Base-by-base conservation (phyloP, 2,329 filamentous ascomycete genomes). In the Verticillium zaregamsianum region DNA sequence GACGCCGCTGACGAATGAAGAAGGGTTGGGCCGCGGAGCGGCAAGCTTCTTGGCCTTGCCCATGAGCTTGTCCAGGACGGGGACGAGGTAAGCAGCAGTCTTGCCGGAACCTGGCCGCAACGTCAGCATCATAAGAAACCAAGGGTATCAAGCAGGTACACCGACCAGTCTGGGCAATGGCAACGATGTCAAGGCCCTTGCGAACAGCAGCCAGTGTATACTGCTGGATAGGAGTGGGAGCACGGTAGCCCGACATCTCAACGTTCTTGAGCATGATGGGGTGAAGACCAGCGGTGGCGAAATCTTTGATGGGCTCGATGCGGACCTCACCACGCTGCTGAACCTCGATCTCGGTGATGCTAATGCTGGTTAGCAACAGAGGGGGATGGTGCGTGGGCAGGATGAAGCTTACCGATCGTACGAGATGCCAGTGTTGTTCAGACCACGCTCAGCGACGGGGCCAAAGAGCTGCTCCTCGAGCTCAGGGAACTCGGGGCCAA, bases 41-140 rank as follows among this genome's bases (percentile, higher is more conserved):
- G 89, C 89, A 7, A 97, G 79, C 76, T 93, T 93, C 78, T 93
- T 95, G 6, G 91, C 92, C 78, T 98, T 98, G 31, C 95, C 95
- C 92, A 98, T 97, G 25, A 99, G 79, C 73, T 91, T 90, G 63
- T 93, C 96, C 59, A 98, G 71, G 63, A 96, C 91, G 0, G 95
- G 95, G 61, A 97, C 86, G 5, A 99, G 77, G 71, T 95, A 99
- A 0, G 95, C 93, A 0, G 91, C 94, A 0, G 95, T 99, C 81
- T 99, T 99, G 59, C 95, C 95, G 31, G 94, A 98, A 23, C 95
- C 94, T 97, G 58, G 14, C 32, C 28, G 25, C 57, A 5, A 65
- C 23, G 17, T 49, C 20, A 59, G 33, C 25, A 37, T 55, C 65
- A 35, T 31, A 59, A 25, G 12, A 54, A 61, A 14, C 52, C 62